Evolutionary conservation across 2,329 filamentous ascomycete species (phyloP).

Genomic region (Leptosphaerulina australis): DNA sequence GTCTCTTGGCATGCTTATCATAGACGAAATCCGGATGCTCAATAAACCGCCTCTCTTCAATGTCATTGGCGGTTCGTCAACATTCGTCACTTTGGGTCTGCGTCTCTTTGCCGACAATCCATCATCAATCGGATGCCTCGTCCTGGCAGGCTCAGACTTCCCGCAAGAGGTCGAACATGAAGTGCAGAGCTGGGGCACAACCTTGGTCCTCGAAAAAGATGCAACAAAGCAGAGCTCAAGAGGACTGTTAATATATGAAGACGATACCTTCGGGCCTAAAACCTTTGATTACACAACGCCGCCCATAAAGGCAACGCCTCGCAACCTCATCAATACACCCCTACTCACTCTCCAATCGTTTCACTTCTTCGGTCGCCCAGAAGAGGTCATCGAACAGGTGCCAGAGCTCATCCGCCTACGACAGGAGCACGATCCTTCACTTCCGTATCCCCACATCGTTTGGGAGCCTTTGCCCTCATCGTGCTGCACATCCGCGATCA

Average conservation of each 20-base stretch:
- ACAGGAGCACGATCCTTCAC: background rate
- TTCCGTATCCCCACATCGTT: constrained; percentile 22
- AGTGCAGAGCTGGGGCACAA: constrained; percentile 17
- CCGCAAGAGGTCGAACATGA: constrained; percentile 7
- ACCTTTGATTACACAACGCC: constrained; percentile 25
- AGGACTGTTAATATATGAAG: constrained; percentile 28
- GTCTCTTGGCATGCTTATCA: constrained; percentile 32
- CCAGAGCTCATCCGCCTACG: constrained; percentile 23
- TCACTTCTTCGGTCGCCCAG: constrained; percentile 29
- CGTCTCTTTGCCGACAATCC: constrained; percentile 18
- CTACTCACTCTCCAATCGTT: constrained; percentile 22
- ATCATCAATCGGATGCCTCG: constrained; percentile 23
- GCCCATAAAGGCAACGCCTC: constrained; percentile 20
- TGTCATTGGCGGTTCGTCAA: constrained; percentile 28
- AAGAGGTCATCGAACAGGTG: constrained; percentile 22
- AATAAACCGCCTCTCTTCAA: constrained; percentile 18
- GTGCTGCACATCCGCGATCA: constrained; percentile 15
- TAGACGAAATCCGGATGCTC: constrained; percentile 31
- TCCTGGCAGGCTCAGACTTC: constrained; percentile 30
- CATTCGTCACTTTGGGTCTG: constrained; percentile 22
- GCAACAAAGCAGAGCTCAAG: constrained; percentile 12
- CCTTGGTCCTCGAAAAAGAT: constrained; percentile 17
- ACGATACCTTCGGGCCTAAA: constrained; percentile 32
- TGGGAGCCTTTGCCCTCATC: constrained; percentile 32
- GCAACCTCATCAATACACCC: constrained; percentile 15